Base-by-base conservation (phyloP, 2,329 filamentous ascomycete genomes). In the Microdochium trichocladiopsis region DNA sequence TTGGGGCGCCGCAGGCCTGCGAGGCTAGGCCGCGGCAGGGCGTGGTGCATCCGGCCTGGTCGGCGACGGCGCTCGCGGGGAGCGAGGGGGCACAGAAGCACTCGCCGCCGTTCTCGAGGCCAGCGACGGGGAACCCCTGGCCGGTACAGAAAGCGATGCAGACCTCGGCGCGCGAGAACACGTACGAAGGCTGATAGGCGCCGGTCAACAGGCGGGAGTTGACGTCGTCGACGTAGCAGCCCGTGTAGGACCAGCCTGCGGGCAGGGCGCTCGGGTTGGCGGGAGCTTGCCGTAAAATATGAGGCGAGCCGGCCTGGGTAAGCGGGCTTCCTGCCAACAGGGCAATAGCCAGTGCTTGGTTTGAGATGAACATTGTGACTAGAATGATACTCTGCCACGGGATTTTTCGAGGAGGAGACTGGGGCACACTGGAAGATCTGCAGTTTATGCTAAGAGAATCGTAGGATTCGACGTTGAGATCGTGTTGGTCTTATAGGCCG, bases 81-180 rank as follows among this genome's bases (percentile, higher is more conserved):
- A 47, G 21, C 25, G 49, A 22, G 28, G 37, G 43, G 2, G 49
- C 52, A 36, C 52, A 53, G 47, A 48, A 53, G 36, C 52, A 53
- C 49, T 53, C 52, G 43, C 49, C 49, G 31, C 41, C 43, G 49
- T 51, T 51, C 45, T 53, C 52, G 33, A 53, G 16, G 2, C 52
- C 52, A 4, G 43, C 28, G n/a, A 51, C 25, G 1, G 52, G 41
- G n/a, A 48, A 49, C 24, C 47, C 47, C 21, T 28, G 14, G 9
- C 41, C 22, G 22, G 50, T 33, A 36, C 52, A 53, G 49, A 51
- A 53, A 5, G 43, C 24, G 2, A 47, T 25, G 24, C 52, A 53
- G 22, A 37, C 28, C 28, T 49, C 49, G 28, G 51, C 33, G 33
- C 33, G 33, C 6, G 33, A 37, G 33, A 16, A 37, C 5, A 37